These are phyloP conservation scores for Candida ulmi DNA, from an alignment of 805 yeast species.

Conservation along the genomic window DNA sequence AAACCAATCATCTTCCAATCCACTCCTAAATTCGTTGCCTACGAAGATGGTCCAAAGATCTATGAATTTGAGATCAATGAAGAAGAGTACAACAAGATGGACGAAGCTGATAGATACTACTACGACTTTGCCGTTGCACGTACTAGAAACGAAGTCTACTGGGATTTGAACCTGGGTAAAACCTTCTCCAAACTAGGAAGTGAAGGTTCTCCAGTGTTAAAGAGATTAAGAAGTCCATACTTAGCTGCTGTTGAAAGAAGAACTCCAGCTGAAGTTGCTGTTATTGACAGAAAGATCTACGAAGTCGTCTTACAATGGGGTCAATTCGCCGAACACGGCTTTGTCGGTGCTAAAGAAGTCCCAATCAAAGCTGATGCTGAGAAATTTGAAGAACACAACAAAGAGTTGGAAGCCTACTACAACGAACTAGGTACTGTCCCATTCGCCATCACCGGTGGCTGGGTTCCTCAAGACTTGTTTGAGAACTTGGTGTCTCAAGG, in stretches of 20 bases:
- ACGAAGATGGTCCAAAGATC: slow-evolving; percentile 78
- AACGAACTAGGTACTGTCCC: slow-evolving; percentile 64
- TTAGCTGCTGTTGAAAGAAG: slow-evolving; percentile 54
- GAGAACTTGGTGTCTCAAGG: slow-evolving; percentile 64
- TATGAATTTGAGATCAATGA: slow-evolving; percentile 71
- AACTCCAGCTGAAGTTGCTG: slow-evolving; percentile 49
- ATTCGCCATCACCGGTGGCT: slow-evolving; percentile 86
- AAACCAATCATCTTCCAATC: slow-evolving; percentile 77
- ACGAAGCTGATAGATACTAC: slow-evolving; percentile 71
- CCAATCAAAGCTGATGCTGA: slow-evolving; percentile 60
- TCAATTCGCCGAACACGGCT: slow-evolving; percentile 50
- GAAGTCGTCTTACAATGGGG: slow-evolving; percentile 70
- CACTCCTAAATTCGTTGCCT: slow-evolving; percentile 79
- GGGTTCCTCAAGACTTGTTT: slow-evolving; percentile 95
- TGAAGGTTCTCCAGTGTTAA: slow-evolving; percentile 76
- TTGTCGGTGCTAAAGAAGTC: slow-evolving; percentile 44
- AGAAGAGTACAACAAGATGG: slow-evolving; percentile 60
- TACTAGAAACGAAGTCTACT: slow-evolving; percentile 85
- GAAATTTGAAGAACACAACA: slow-evolving; percentile 52
- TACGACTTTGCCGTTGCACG: slow-evolving; percentile 81
- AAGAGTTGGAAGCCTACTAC: slow-evolving; percentile 62
- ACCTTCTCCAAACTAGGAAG: slow-evolving; percentile 66
- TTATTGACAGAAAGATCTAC: slow-evolving; percentile 60
- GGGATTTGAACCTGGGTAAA: slow-evolving; percentile 74
- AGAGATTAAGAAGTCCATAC: slow-evolving; percentile 63